These are phyloP conservation scores for Zygnema circumcarinatum DNA, from an alignment of 139 green algal genomes.

Conservation along the genomic window DNA sequence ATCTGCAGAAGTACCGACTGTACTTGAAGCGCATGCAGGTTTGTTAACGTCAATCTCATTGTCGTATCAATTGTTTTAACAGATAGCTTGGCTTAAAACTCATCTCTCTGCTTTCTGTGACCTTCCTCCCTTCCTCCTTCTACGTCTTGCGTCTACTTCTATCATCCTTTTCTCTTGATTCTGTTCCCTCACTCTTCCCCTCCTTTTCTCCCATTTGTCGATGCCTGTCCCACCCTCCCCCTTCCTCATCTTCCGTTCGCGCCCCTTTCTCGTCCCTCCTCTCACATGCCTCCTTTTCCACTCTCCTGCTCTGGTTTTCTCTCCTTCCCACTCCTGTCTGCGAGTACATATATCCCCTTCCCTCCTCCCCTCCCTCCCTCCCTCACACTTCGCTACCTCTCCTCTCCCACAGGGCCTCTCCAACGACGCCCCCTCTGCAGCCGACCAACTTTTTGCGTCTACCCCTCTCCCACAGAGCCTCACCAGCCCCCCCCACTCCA, in stretches of 20 bases:
- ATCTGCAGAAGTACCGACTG: constrained; percentile 66
- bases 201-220: background rate
- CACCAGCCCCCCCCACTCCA: background rate
- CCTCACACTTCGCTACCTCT: background rate
- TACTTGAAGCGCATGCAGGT: constrained; percentile 61
- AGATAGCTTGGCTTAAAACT: background rate
- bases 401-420: constrained; percentile 15
- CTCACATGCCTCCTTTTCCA: background rate
- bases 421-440: constrained; percentile 1
- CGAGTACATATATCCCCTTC: background rate
- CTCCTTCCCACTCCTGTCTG: background rate
- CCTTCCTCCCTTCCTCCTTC: constrained; percentile 15
- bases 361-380: background rate
- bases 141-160: too few relatives aligned
- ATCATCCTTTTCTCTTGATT: too few relatives aligned
- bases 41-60: too few relatives aligned
- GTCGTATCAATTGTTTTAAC: background rate
- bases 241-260: background rate
- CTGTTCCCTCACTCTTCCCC: background rate
- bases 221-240: background rate
- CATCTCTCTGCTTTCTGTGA: background rate
- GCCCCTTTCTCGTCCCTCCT: background rate
- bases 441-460: constrained; percentile 25
- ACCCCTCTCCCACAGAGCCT: background rate
- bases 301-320: background rate